Evolutionary conservation across 2,329 filamentous ascomycete genomes (phyloP).

Genomic region (Pleurostoma richardsiae): DNA sequence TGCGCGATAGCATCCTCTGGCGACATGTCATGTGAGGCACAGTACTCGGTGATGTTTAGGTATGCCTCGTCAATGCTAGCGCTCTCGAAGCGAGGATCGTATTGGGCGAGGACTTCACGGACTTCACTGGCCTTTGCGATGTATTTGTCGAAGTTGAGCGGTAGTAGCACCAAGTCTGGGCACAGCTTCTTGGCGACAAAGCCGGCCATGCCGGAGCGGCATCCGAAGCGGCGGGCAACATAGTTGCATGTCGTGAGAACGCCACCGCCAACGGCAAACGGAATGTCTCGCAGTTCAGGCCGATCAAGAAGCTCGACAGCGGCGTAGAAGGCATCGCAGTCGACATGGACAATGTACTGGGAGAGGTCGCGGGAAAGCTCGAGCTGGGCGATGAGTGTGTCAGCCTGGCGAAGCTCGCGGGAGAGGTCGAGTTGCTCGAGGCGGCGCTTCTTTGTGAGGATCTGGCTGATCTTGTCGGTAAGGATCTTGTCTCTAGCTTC

Average conservation of each 20-base stretch:
- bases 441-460: conserved; percentile 67
- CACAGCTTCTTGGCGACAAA: conserved; percentile 96
- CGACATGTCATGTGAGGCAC: conserved; percentile 58
- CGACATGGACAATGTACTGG: conserved; percentile 83
- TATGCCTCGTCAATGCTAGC: conserved; percentile 97
- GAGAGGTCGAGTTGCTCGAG: conserved; percentile 73
- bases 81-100: conserved; percentile 87
- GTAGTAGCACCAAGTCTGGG: conserved; percentile 75
- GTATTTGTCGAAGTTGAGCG: conserved; percentile 88
- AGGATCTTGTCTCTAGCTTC: conserved; percentile 75
- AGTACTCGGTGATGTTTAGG: conserved; percentile 89
- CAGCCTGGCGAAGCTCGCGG: conserved; percentile 68
- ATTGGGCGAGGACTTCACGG: conserved; percentile 73
- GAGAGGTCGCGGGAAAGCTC: conserved; percentile 76
- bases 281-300: conserved; percentile 78
- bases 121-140: conserved; percentile 85
- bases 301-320: conserved; percentile 82
- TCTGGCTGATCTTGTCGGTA: conserved; percentile 79
- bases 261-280: conserved; percentile 80
- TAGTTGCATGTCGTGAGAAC: conserved; percentile 76
- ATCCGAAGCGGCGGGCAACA: conserved; percentile 81
- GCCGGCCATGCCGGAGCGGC: conserved; percentile 89
- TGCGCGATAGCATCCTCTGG: conserved; percentile 72
- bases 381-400: conserved; percentile 74
- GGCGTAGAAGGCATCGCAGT: conserved; percentile 97